Base-by-base conservation (phyloP, 2,329 filamentous ascomycete species). In the Penicillium sp. region DNA sequence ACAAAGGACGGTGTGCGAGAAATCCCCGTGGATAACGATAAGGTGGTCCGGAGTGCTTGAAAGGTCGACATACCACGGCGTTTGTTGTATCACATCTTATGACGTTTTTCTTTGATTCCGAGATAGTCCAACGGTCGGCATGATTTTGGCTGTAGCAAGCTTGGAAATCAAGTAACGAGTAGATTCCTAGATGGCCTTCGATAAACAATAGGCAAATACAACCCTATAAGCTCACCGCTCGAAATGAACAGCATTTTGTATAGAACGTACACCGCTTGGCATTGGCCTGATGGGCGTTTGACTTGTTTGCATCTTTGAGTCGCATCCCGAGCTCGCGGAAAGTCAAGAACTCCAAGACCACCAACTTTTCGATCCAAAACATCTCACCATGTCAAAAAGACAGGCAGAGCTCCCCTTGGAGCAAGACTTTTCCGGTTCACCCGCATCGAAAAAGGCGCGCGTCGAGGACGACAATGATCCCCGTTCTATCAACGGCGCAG, bases 1-100 rank as follows among this genome's bases (percentile, higher is more conserved):
- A 95, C 89, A 55, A 95, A 94, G 75, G 88, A 97, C 61, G 93
- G 94, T 10, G 85, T 98, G 55, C 76, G 81, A 61, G 88, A 93
- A 62, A 80, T 94, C 63, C 82, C 88, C 57, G 94, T 89, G 69
- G 85, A 91, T 67, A 88, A 95, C 67, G 84, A 86, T 73, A 83
- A 82, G 70, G 67, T 72, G 55, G 72, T 74, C 51, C 63, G 66
- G 49, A 68, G 69, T 66, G 72, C 73, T 64, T 76, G 70, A 69
- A 69, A 63, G 56, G 58, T 55, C 59, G 54, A 58, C 58, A 57
- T 57, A 59, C 54, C 50, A 52, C 38, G 54, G 59, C 53, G 59
- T 64, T 61, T 57, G 53, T 55, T 58, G 57, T 59, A 59, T 60
- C 58, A 58, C 57, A 61, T 57, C 52, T 54, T 53, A 60, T 57